Evolutionary conservation across 148 eudicot species (phyloP), one percentile per base, ranked within the genome.

Genomic region (Vaccinium corymbosum): DNA sequence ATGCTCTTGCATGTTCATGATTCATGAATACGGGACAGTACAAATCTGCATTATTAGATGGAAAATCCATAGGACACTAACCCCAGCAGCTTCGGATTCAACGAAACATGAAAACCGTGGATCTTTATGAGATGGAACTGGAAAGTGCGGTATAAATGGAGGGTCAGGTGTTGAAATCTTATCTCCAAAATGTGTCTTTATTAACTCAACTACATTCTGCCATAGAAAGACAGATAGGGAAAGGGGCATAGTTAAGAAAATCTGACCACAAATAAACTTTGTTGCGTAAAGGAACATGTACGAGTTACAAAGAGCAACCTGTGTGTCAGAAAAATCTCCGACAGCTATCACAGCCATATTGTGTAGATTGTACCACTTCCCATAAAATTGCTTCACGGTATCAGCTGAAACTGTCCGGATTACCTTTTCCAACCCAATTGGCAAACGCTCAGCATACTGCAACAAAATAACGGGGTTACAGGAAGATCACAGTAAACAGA

Each of bases 391-490:
- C 87, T 91, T 93, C 81, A 94, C 95, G 73, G 64, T 87, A 55
- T 90, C 94, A 75, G 95, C 92, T 79, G 95, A 87, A 80, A 93
- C 95, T 64, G 93, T 88, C 75, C 92, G 91, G 74, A 95, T 94
- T 29, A 95, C 95, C 84, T 87, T 94, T 84, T 95, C 98, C 46
- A 90, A 87, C 88, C 98, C 98, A 87, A 95, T 94, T 27, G 98
- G 98, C 88, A 94, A 85, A 56, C 98, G 94, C 80, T 94, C 94
- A 62, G 97, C 95, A 90, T 94, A 95, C 98, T 95, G 92, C 89
- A 88, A 76, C 62, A 79, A 84, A 38, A 25, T 25, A 79, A 68
- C 64, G 27, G 57, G 46, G 83, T 38, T 66, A 4, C 3, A 13
- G 20, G 46, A 71, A 29, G 38, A 64, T 64, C 22, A 22, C 25